Base-by-base conservation (phyloP, 169 alveolate genomes). In the Plasmodium chabaudi region DNA sequence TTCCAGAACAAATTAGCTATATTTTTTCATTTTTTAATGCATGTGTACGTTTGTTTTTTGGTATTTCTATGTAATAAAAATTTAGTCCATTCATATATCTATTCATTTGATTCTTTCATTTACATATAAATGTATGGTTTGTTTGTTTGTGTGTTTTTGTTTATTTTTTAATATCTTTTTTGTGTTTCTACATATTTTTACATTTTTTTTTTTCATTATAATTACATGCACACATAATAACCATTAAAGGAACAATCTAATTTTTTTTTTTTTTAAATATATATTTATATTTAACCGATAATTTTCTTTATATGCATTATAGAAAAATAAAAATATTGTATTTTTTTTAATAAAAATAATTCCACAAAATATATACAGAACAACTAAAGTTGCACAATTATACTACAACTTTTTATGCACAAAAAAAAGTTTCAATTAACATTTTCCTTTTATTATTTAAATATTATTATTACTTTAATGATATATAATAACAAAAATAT, bases 131-230 rank as follows among this genome's bases (percentile, higher is more conserved):
- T 69, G 10, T 71, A 51, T 39, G 25, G 17, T 72, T 55, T 72
- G 44, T 56, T 59, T 57, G 21, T 72, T 42, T 72, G 60, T 47
- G 39, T 72, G 59, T 72, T 72, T 72, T 72, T 72, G 70, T 72
- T 72, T 51, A 47, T 61, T 68, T 44, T 55, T 72, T 15, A 56
- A 27, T 47, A 6, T 17, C 9, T 19, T 72, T 57, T 56, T 72
- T 64, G 44, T 72, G 46, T 59, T 27, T 10, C 72, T 25, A 72
- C 87, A 64, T 57, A 55, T 56, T 72, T 72, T 56, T 72, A 6
- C 87, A 53, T 49, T 42, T 72, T 72, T 51, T 72, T 51, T 17
- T 72, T 46, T 57, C 71, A 56, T 72, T 72, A 72, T 71, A 72
- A 72, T 71, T 72, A 57, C 51, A 19, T 7, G 71, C 61, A 39